A percentile compares a stretch with the other conserved stretches of the same genome.
These are phyloP conservation scores for Phytopythium chamaehyphon DNA, from an alignment of 352 stramenopile genomes.

Conservation along the genomic window DNA sequence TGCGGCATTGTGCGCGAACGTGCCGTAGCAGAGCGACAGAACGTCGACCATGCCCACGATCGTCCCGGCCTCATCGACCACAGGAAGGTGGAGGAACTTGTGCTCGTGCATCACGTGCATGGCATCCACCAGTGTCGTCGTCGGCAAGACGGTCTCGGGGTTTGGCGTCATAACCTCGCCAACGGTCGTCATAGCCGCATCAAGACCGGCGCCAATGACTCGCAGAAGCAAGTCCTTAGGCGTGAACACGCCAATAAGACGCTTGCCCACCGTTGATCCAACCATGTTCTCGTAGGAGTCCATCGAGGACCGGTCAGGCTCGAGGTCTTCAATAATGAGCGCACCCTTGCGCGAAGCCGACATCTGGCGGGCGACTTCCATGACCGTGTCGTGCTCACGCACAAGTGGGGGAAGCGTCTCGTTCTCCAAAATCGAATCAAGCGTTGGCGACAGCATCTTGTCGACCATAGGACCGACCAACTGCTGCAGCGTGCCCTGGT, in stretches of 20 bases:
- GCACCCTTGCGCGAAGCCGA: conserved; percentile 76
- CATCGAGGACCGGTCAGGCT: conserved; percentile 31
- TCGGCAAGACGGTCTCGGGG: conserved; percentile 91
- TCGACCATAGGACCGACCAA: conserved; percentile 82
- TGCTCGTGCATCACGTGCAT: conserved; percentile 98
- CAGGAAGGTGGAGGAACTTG: conserved; percentile 95
- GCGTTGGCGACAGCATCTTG: conserved; percentile 79
- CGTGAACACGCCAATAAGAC: conserved; percentile 95
- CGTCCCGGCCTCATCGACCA: conserved; percentile 73
- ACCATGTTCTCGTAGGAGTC: conserved; percentile 19
- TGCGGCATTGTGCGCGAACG: conserved; percentile 65
- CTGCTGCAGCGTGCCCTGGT: conserved; percentile 63
- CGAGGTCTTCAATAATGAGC: conserved; percentile 73
- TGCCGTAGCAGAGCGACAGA: conserved; percentile 85
- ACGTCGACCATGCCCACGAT: conserved; percentile 87
- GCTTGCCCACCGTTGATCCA: conserved; percentile 44
- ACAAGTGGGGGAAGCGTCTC: conserved; percentile 77
- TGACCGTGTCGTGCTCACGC: conserved; percentile 67
- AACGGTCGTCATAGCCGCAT: conserved; percentile 88
- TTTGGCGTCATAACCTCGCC: conserved; percentile 96
- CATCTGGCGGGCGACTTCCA: conserved; percentile 87
- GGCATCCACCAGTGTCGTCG: conserved; percentile 93
- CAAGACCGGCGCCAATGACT: conserved; percentile 90
- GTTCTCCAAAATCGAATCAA: conserved; percentile 79
- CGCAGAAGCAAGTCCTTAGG: conserved; percentile 97